Evolutionary conservation across 306 rosid species (phyloP), one percentile per base, ranked within the genome.

Genomic region (Trichosanthes cucumerina): DNA sequence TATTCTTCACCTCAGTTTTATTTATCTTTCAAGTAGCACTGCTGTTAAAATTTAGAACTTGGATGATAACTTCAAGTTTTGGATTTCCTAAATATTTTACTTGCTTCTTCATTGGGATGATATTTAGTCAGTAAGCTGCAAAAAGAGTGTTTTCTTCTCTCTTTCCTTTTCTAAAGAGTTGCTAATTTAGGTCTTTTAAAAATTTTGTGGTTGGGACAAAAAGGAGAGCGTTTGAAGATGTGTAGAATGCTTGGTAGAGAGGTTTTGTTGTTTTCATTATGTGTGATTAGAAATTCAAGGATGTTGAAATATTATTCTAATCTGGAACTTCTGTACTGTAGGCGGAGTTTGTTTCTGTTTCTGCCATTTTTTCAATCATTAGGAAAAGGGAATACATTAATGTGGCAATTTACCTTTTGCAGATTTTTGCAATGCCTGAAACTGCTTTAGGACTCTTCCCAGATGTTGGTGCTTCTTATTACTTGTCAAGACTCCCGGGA

Each of bases 401-500:
- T 47, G 16, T 72, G 43, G 43, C 4, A 72, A 72, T 33, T 80
- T 69, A 64, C 69, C 43, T 75, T 87, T 78, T 86, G 80, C 89
- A 95, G 98, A 90, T 95, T 43, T 95, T 95, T 70, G 97, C 98
- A 62, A 95, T 95, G 98, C 98, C 97, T 57, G 98, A 95, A 88
- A 89, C 97, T 76, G 91, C 93, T 77, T 82, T 95, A 86, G 98
- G 98, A 33, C 93, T 92, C 81, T 95, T 95, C 83, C 98, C 98
- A 16, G 98, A 95, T 82, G 92, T 92, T 50, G 98, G 98, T 70
- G 89, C 97, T 71, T 82, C 98, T 39, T 95, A 90, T 78, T 95
- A 82, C 88, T 82, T 95, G 87, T 91, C 98, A 75, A 92, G 98
- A 86, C 91, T 95, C 74, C 88, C 91, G 47, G 97, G 98, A 82